phyloP scores from a whole-genome alignment of 768 basidiomycete genomes.

The Termitomyces sp. region DNA sequence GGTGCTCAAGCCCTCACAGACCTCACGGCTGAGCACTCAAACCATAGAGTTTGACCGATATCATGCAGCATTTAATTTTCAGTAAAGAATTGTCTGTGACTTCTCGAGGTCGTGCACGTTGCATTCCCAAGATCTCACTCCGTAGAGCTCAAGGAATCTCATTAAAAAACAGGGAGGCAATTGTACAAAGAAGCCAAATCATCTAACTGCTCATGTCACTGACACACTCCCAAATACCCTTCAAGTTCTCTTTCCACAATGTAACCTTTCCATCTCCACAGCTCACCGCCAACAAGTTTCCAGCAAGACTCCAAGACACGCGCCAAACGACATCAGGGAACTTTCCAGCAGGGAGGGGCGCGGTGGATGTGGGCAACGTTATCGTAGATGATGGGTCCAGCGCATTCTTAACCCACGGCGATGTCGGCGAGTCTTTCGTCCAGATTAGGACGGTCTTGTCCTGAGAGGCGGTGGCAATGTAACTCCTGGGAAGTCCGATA shows the following conservation, averaged over 20 bases:
- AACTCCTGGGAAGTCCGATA: slow-evolving; percentile 90
- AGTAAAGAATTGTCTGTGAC: too few relatives aligned
- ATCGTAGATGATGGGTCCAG: slow-evolving; percentile 67
- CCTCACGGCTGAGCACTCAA: too few relatives aligned
- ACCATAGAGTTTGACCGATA: too few relatives aligned
- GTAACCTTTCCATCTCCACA: slow-evolving; percentile 98
- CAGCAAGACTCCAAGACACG: slow-evolving; percentile 97
- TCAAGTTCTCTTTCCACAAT: slow-evolving; percentile 96
- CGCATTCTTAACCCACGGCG: slow-evolving; percentile 76
- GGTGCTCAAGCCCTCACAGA: too few relatives aligned
- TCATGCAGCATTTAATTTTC: too few relatives aligned
- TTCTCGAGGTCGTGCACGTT: background rate
- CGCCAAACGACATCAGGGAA: slow-evolving; percentile 99
- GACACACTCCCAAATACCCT: slow-evolving; percentile 95
- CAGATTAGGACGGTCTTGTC: slow-evolving; percentile 90
- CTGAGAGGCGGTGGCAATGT: slow-evolving; percentile 95
- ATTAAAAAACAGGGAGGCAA: background rate
- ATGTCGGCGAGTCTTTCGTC: slow-evolving; percentile 77
- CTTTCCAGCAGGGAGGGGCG: slow-evolving; percentile 57
- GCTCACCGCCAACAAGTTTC: slow-evolving; percentile 93
- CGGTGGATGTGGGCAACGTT: slow-evolving; percentile 39
- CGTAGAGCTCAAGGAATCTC: too few relatives aligned
- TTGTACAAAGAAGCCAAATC: slow-evolving; percentile 1
- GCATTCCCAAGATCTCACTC: background rate
- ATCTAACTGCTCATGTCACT: slow-evolving; percentile 85